Percentiles rank a stretch among this genome's conserved stretches.
phyloP scores from a whole-genome alignment of 2,329 filamentous ascomycete species.

The Raffaelea ambrosiae region DNA sequence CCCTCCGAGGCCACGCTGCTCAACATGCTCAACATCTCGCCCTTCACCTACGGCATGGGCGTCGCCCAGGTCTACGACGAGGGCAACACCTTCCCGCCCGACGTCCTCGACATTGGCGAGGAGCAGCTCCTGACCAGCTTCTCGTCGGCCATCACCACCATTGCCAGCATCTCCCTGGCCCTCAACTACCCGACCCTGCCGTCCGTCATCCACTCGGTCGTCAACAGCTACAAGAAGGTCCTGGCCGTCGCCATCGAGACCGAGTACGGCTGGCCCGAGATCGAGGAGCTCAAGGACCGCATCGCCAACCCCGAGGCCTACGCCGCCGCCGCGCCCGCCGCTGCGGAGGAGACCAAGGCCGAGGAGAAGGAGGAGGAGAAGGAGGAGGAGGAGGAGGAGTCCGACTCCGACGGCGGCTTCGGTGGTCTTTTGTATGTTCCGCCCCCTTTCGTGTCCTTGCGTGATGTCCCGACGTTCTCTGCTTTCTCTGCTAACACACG shows the following conservation, averaged over 20 bases:
- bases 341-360: slow-evolving; percentile 40
- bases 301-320: slow-evolving; percentile 98
- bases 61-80: slow-evolving; percentile 95
- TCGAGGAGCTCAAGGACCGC: slow-evolving; percentile 97
- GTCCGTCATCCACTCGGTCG: slow-evolving; percentile 88
- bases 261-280: slow-evolving; percentile 89
- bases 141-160: slow-evolving; percentile 71
- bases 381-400: slow-evolving; percentile 60
- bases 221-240: slow-evolving; percentile 98
- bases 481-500: neutral
- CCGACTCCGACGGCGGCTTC: slow-evolving; percentile 61
- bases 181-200: slow-evolving; percentile 92
- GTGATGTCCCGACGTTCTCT: neutral
- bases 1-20: slow-evolving; percentile 97
- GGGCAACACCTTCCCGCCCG: slow-evolving; percentile 81
- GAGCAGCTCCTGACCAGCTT: slow-evolving; percentile 84
- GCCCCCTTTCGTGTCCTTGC: neutral
- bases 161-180: slow-evolving; percentile 86
- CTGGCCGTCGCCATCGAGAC: slow-evolving; percentile 84
- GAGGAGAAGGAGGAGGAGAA: slow-evolving; percentile 54
- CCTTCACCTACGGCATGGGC: slow-evolving; percentile 98
- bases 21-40: slow-evolving; percentile 99
- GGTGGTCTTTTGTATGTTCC: slow-evolving; percentile 64
- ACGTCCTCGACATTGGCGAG: slow-evolving; percentile 89
- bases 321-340: slow-evolving; percentile 70